Percentiles rank a stretch among this genome's conserved stretches.
These are phyloP conservation scores for Helianthus annuus DNA, from an alignment of 129 eudicot genomes.

Conservation along the genomic window DNA sequence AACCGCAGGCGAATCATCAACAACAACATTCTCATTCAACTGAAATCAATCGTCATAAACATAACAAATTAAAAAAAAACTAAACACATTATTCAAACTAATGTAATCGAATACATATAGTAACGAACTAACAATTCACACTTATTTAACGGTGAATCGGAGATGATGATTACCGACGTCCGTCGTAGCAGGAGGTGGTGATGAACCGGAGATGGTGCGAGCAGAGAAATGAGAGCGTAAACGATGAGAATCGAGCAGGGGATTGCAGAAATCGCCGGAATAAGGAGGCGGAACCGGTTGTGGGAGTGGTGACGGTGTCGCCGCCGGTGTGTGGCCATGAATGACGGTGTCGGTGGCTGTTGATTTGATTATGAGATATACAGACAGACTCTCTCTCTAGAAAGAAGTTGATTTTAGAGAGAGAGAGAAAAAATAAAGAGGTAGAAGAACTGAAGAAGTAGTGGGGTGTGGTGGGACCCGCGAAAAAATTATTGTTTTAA, in stretches of 20 bases:
- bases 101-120: constrained; percentile 5
- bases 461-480: no score
- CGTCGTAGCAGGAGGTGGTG: constrained; percentile 34
- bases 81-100: constrained; percentile 2
- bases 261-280: constrained; percentile 48
- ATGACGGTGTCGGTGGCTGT: not conserved
- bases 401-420: not conserved
- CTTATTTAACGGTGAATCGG: not conserved
- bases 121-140: not conserved
- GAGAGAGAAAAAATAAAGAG: constrained; percentile 15
- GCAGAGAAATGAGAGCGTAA: constrained; percentile 53
- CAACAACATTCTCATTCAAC: constrained; percentile 29
- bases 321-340: constrained; percentile 66
- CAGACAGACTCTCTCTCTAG: no score
- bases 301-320: constrained; percentile 34
- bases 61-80: constrained; percentile 12
- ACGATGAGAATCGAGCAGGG: constrained; percentile 56
- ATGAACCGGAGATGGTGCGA: constrained; percentile 64
- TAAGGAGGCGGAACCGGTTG: constrained; percentile 38
- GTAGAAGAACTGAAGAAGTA: no score
- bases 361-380: no score
- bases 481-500: no score
- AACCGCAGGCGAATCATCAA: constrained; percentile 29
- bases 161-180: constrained; percentile 30
- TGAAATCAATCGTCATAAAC: not conserved